These are phyloP conservation scores for Russula virescens DNA, from an alignment of 768 basidiomycete species.

Conservation along the genomic window DNA sequence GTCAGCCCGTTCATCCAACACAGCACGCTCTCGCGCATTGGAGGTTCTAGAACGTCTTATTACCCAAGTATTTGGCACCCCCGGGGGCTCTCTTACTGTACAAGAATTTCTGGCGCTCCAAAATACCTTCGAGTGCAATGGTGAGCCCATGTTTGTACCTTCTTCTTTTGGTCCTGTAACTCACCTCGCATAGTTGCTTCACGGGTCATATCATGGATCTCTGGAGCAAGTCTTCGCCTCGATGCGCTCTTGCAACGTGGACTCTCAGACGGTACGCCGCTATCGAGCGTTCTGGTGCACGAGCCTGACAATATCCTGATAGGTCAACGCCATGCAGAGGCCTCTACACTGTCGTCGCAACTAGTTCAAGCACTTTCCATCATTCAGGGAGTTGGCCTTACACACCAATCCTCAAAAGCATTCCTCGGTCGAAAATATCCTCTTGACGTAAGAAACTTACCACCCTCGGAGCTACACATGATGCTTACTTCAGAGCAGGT, in stretches of 20 bases:
- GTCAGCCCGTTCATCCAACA: constrained; percentile 52
- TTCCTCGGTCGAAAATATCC: constrained; percentile 63
- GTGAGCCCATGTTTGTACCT: constrained; percentile 38
- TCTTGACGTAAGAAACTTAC: constrained; percentile 50
- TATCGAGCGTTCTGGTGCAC: constrained; percentile 6
- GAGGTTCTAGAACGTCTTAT: constrained; percentile 37
- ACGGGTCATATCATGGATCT: constrained; percentile 59
- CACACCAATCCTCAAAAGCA: constrained; percentile 60
- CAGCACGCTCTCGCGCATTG: constrained; percentile 50
- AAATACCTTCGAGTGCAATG: constrained; percentile 77
- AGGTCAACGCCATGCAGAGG: constrained; percentile 41
- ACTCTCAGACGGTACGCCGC: constrained; percentile 37
- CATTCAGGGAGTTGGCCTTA: constrained; percentile 70
- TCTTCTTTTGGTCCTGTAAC: neutral
- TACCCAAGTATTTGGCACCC: constrained; percentile 46
- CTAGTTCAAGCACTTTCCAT: constrained; percentile 57
- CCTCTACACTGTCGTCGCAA: constrained; percentile 43
- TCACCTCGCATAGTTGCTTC: constrained; percentile 49
- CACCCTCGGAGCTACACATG: neutral
- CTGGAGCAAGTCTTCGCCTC: constrained; percentile 42
- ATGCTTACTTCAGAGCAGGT: constrained; percentile 40
- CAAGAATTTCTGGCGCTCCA: constrained; percentile 53
- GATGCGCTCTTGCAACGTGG: constrained; percentile 46
- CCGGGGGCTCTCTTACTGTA: constrained; percentile 38
- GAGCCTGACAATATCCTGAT: neutral